These are phyloP conservation scores for Trichoderma erinaceum DNA, from an alignment of 495 filamentous ascomycete genomes.

Conservation along the genomic window DNA sequence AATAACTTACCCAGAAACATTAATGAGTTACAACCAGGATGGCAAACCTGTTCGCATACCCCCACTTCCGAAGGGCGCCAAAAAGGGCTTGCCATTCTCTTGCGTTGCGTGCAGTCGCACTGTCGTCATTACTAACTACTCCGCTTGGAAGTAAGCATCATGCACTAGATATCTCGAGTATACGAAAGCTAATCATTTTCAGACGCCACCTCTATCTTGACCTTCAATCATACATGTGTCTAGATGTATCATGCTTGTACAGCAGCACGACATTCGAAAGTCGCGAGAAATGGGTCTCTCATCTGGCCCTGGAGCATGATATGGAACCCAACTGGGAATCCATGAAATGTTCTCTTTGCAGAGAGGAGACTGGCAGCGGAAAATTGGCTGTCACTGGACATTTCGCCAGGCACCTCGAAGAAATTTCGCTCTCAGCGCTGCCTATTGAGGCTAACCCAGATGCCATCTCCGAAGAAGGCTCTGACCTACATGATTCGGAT, in stretches of 20 bases:
- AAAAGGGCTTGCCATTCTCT: constrained; percentile 15
- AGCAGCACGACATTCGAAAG: constrained; percentile 13
- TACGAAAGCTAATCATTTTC: background rate
- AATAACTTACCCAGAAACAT: background rate
- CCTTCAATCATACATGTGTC: constrained; percentile 19
- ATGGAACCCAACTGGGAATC: constrained; percentile 14
- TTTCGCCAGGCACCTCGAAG: constrained; percentile 19
- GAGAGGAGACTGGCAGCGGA: background rate
- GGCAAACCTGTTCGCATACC: background rate
- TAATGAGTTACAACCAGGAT: background rate
- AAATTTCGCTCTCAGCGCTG: constrained; percentile 21
- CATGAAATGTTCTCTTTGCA: background rate
- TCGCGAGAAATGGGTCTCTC: constrained; percentile 20
- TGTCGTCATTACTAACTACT: constrained; percentile 14
- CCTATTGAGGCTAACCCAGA: background rate
- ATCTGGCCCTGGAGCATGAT: constrained; percentile 17
- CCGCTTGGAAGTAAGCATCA: constrained; percentile 21
- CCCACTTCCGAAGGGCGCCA: background rate
- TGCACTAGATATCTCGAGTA: background rate
- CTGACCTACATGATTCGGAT: background rate
- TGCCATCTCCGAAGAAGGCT: background rate
- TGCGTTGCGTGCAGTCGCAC: constrained; percentile 20
- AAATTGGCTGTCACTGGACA: constrained; percentile 16
- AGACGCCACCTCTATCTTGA: background rate
- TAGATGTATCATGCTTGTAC: constrained; percentile 16